Evolutionary conservation across 352 stramenopile genomes (phyloP).

Genomic region (Globisporangium acanthophoron): DNA sequence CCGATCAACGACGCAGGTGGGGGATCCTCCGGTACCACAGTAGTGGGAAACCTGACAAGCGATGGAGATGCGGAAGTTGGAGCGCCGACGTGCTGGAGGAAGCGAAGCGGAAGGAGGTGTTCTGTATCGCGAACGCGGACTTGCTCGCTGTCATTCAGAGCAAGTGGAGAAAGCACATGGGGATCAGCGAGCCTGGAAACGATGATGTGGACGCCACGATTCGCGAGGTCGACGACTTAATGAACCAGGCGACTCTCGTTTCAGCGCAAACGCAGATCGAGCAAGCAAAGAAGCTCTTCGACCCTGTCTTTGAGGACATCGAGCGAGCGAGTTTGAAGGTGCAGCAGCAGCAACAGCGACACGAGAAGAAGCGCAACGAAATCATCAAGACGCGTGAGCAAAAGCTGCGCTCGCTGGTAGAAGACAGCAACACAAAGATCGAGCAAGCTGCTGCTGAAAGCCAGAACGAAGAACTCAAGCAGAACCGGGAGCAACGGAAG

Average conservation of each 20-base stretch:
- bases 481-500: constrained; percentile 25
- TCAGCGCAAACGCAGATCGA: constrained; percentile 46
- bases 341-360: constrained; percentile 25
- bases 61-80: constrained; percentile 48
- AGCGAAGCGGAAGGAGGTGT: constrained; percentile 40
- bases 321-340: constrained; percentile 36
- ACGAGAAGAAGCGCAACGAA: constrained; percentile 10
- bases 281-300: constrained; percentile 57
- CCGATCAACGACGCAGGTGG: constrained; percentile 50
- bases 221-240: constrained; percentile 27
- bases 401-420: background rate
- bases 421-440: background rate
- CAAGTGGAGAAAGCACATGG: constrained; percentile 39
- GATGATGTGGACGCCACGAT: constrained; percentile 23
- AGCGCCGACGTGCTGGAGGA: constrained; percentile 36
- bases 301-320: constrained; percentile 52
- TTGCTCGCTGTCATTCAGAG: constrained; percentile 44
- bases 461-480: background rate
- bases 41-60: constrained; percentile 56
- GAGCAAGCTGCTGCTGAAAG: constrained; percentile 8
- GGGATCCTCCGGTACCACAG: constrained; percentile 37
- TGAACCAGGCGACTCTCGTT: constrained; percentile 41
- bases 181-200: constrained; percentile 12
- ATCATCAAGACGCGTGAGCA: background rate
- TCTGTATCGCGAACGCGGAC: constrained; percentile 45